Evolutionary conservation across 371 early-diverging fungal species (phyloP).

Genomic region (Dinochytrium kinnereticum): DNA sequence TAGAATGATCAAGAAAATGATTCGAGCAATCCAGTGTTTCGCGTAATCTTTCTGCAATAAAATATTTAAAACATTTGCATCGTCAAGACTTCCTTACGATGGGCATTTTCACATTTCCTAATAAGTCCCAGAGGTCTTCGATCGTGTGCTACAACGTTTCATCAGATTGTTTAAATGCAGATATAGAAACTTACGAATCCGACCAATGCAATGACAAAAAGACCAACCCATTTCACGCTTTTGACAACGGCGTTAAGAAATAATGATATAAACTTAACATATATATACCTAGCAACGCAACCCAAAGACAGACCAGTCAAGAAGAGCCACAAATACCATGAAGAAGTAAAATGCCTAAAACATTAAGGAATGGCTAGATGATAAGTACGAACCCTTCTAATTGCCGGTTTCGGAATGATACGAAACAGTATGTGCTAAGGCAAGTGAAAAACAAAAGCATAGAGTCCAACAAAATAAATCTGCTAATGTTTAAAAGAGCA

Average conservation of each 20-base stretch:
- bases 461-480: constrained; percentile 98
- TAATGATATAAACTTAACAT: constrained; percentile 19
- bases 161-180: not conserved
- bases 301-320: constrained; percentile 93
- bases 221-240: constrained; percentile 99
- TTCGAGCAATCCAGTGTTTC: constrained; percentile 81
- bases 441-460: constrained; percentile 96
- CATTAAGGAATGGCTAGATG: not conserved
- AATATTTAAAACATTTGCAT: constrained; percentile 1
- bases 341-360: constrained; percentile 72
- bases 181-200: constrained; percentile 67
- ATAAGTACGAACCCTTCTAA: constrained; percentile 32
- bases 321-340: constrained; percentile 90
- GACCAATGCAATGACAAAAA: constrained; percentile 93
- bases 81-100: constrained; percentile 47
- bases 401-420: constrained; percentile 75
- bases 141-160: constrained; percentile 72
- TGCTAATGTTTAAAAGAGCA: constrained; percentile 86
- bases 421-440: constrained; percentile 76
- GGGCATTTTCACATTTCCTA: constrained; percentile 83
- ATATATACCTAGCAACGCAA: constrained; percentile 70
- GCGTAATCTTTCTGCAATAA: constrained; percentile 63
- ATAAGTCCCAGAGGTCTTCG: constrained; percentile 91
- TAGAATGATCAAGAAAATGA: constrained; percentile 80
- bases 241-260: not conserved